Evolutionary conservation across 768 basidiomycete species (phyloP).

Genomic region (Gymnopilus dilepis): DNA sequence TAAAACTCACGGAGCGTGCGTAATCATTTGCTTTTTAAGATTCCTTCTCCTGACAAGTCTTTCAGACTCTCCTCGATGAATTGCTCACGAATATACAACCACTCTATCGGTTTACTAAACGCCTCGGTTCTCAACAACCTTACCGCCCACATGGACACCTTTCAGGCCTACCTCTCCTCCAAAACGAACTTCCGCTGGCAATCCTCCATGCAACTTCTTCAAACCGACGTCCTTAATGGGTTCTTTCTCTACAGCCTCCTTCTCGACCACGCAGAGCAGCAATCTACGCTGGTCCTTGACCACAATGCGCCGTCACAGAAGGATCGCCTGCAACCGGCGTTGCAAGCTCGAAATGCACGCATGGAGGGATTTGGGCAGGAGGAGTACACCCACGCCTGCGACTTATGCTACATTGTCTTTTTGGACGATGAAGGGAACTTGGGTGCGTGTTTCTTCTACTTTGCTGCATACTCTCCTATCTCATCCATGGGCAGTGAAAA

Average conservation of each 20-base stretch:
- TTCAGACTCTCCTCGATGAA: slow-evolving; percentile 15
- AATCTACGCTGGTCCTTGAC: slow-evolving; percentile 16
- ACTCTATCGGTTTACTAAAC: not conserved
- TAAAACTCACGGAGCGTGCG: slow-evolving; percentile 23
- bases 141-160: not conserved
- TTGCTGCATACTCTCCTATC: not conserved
- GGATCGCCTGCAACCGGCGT: slow-evolving; percentile 3
- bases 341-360: not conserved
- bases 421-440: slow-evolving; percentile 10
- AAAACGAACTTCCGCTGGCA: slow-evolving; percentile 1
- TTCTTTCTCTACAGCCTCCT: slow-evolving; percentile 30
- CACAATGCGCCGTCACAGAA: not conserved
- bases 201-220: slow-evolving; percentile 11
- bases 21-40: not conserved
- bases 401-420: slow-evolving; percentile 28
- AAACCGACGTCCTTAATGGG: slow-evolving; percentile 27
- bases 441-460: not conserved
- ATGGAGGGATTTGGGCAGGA: slow-evolving; percentile 31
- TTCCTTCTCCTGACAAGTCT: not conserved
- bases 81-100: slow-evolving; percentile 19
- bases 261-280: slow-evolving; percentile 23
- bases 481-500: slow-evolving; percentile 17
- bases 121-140: slow-evolving; percentile 6
- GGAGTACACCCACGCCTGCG: slow-evolving; percentile 32
- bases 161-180: not conserved